Percentiles rank a stretch among this genome's conserved stretches.
Evolutionary conservation across 768 basidiomycete species (phyloP).

Genomic region (Neoboletus magnificus): DNA sequence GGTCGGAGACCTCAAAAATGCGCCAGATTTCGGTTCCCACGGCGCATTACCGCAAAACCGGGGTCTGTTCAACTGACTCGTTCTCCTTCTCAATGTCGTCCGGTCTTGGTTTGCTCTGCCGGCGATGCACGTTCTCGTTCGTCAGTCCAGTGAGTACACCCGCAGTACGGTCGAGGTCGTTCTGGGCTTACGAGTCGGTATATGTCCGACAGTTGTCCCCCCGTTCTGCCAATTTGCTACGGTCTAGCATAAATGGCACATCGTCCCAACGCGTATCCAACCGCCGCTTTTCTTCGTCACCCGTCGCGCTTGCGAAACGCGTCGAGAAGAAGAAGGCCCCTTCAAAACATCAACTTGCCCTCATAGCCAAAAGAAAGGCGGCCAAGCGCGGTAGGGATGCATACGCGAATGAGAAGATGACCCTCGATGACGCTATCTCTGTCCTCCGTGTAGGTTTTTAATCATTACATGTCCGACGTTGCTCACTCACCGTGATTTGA

Average conservation of each 20-base stretch:
- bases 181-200: background rate
- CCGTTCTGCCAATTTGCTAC: background rate
- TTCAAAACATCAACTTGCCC: constrained; percentile 68
- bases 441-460: constrained; percentile 60
- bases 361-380: constrained; percentile 59
- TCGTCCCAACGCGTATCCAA: background rate
- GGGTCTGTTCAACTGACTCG: background rate
- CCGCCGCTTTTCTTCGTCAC: constrained; percentile 50
- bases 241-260: background rate
- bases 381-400: constrained; percentile 50
- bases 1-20: background rate
- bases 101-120: constrained; percentile 23
- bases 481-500: constrained; percentile 1
- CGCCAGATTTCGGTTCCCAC: constrained; percentile 20
- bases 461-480: background rate
- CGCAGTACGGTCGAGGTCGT: background rate
- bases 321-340: constrained; percentile 56
- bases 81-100: constrained; percentile 16
- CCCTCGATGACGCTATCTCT: constrained; percentile 60
- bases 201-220: constrained; percentile 41
- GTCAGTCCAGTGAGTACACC: constrained; percentile 15
- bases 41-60: constrained; percentile 7
- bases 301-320: constrained; percentile 41
- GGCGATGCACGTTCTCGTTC: constrained; percentile 21
- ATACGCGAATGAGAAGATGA: constrained; percentile 64